These are phyloP conservation scores for Diplodia sapinea DNA, from an alignment of 2,329 filamentous ascomycete species.

Conservation along the genomic window DNA sequence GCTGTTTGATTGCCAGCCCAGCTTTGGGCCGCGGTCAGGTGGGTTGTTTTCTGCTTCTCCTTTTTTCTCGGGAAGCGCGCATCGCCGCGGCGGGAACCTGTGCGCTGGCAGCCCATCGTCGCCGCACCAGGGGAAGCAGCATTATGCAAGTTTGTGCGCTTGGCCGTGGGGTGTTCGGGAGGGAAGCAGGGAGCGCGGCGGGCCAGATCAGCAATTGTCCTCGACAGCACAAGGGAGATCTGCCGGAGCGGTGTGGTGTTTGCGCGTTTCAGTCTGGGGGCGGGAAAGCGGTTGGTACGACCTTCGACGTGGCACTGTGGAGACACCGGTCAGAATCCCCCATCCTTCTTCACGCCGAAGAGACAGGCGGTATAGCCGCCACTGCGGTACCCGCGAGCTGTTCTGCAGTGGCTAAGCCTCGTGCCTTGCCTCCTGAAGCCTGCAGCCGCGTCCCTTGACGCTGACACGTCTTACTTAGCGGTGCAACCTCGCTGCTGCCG, in stretches of 20 bases:
- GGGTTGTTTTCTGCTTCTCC: background rate
- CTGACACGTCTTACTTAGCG: slow-evolving; percentile 22
- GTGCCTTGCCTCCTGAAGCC: slow-evolving; percentile 20
- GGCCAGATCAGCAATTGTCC: slow-evolving; percentile 26
- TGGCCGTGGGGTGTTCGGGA: slow-evolving; percentile 21
- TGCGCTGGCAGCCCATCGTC: slow-evolving; percentile 21
- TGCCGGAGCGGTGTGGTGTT: slow-evolving; percentile 28
- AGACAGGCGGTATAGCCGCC: slow-evolving; percentile 11
- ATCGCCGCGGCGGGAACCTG: slow-evolving; percentile 27
- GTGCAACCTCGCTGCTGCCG: slow-evolving; percentile 13
- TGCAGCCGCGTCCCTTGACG: slow-evolving; percentile 5
- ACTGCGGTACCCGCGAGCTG: slow-evolving; percentile 1
- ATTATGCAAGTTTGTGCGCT: slow-evolving; percentile 26
- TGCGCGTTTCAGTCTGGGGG: slow-evolving; percentile 29
- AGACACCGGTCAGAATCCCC: slow-evolving; percentile 25
- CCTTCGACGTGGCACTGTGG: slow-evolving; percentile 27
- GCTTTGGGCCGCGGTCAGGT: background rate
- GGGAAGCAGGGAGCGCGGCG: slow-evolving; percentile 19
- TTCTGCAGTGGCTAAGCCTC: slow-evolving; percentile 15
- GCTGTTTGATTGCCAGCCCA: slow-evolving; percentile 12
- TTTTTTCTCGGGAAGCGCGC: slow-evolving; percentile 24
- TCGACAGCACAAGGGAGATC: slow-evolving; percentile 29
- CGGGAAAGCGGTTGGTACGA: slow-evolving; percentile 15
- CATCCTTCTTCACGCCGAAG: slow-evolving; percentile 21
- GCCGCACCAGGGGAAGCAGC: background rate